Evolutionary conservation across 768 basidiomycete genomes (phyloP), one percentile per base, ranked within the genome.

Genomic region (Strobilomyces confusus): DNA sequence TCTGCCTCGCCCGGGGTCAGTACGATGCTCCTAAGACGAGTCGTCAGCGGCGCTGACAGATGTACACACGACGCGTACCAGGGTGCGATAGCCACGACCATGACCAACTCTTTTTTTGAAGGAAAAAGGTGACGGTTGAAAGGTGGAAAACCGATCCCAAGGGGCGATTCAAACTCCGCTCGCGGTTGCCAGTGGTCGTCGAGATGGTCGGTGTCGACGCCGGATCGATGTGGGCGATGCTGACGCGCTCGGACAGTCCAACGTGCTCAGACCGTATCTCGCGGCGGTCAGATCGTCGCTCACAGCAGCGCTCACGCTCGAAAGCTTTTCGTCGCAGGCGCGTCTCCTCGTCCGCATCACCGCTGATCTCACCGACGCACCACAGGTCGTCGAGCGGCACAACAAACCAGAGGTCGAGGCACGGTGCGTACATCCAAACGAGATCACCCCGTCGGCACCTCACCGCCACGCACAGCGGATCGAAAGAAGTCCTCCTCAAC

Each of bases 321-420:
- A 99, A 77, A 92, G 95, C 80, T 99, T 99, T 77, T 83, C 93
- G 45, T 98, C 95, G 12, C 95, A 99, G 63, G 64, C 49, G 15
- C 1, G 49, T 64, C 4, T 41, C 45, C 54, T 29, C 47, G 30
- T 53, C 33, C 44, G 51, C 36, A 33, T 68, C 45, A 33, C 20
- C 4, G 5, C 52, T 22, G 48, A 52, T 64, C 59, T 58, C 44
- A 20, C 3, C 15, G 1, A 30, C 37, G 20, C 22, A 11, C 34
- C 6, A 44, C 9, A 95, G 92, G 87, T 97, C 54, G 95, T 98
- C 48, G 95, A 98, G 71, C 78, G 95, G 44, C 95, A 98, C 75
- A 98, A 98, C 72, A 92, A 94, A 63, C 95, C 95, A 47, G 95
- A 98, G 69, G 84, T 98, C 13, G 95, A 98, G 73, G 84, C 84